Percentiles rank a stretch among this genome's conserved stretches.
These are phyloP conservation scores for Alternaria ventricosa DNA, from an alignment of 2,329 filamentous ascomycete genomes.

Conservation along the genomic window DNA sequence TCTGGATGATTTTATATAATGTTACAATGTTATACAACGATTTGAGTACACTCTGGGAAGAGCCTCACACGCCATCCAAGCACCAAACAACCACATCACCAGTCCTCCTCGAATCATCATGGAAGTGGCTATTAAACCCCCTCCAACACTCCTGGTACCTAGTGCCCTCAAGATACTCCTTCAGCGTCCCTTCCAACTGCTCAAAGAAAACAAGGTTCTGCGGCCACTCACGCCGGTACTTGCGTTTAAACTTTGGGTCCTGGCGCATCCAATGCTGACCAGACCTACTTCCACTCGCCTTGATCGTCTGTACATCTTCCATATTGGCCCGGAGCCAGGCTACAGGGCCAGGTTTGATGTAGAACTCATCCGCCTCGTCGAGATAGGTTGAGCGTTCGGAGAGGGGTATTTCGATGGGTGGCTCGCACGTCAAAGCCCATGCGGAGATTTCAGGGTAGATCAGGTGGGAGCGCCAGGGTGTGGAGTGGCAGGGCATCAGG, in stretches of 20 bases:
- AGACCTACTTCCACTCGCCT: constrained; percentile 22
- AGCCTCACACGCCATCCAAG: constrained; percentile 22
- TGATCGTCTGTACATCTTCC: constrained; percentile 38
- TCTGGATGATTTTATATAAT: no score
- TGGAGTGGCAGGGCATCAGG: constrained; percentile 94
- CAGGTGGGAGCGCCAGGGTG: constrained; percentile 90
- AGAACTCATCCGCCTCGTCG: constrained; percentile 93
- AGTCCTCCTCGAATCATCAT: constrained; percentile 66
- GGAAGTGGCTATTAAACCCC: constrained; percentile 67
- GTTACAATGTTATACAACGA: not conserved
- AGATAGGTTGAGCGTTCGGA: constrained; percentile 71
- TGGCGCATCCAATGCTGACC: constrained; percentile 31
- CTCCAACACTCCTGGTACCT: constrained; percentile 65
- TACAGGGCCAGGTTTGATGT: constrained; percentile 63
- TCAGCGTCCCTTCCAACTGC: constrained; percentile 61
- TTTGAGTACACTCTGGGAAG: not conserved
- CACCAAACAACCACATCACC: constrained; percentile 71
- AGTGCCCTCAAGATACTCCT: constrained; percentile 50
- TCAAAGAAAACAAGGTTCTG: constrained; percentile 62
- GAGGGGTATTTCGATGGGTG: constrained; percentile 73
- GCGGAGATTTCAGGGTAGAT: constrained; percentile 76
- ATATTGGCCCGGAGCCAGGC: constrained; percentile 53
- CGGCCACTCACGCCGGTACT: constrained; percentile 49
- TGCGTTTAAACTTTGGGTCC: constrained; percentile 29
- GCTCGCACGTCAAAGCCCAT: constrained; percentile 89